Evolutionary conservation across 768 basidiomycete species (phyloP), one percentile per base, ranked within the genome.

Genomic region (Hortiboletus campestris): DNA sequence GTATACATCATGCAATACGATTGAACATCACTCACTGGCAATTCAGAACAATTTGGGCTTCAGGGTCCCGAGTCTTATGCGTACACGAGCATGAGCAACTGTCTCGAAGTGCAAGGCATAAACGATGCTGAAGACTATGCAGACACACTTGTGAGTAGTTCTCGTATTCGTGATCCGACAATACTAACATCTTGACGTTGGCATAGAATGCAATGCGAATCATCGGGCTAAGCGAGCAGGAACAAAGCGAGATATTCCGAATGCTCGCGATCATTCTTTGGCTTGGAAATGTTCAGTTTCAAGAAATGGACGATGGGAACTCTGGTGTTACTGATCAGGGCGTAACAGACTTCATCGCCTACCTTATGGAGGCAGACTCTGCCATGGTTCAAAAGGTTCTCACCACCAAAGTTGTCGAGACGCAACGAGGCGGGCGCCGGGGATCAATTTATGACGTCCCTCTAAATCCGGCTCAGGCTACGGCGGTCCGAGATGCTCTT

Each of bases 371-470:
- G 57, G 85, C 83, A 17, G 93, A 98, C 55, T 65, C 83, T 29
- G 79, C 83, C 4, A 75, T 83, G 55, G 86, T 98, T 38, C 88
- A 91, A 72, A 98, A 95, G 70, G 94, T 85, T 28, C 74, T 99
- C 65, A 92, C 92, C 1, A 82, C 82, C 12, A 84, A 88, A 59
- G 81, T 95, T 6, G 80, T 99, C 75, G 97, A 99, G 77, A 98
- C 97, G 0, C 88, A 91, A 62, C 81, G 91, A 55, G 94, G 94
- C 43, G 96, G 97, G 8, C 80, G 94, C 42, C 75, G 97, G 72
- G 97, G 95, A 53, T 97, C 94, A 0, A 80, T 98, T n/a, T 98
- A 98, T 67, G 93, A 98, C 58, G 96, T 98, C 1, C 97, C 95
- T 13, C 73, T 93, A 32, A 99, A 98, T 66, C 89, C 91, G 11